These are phyloP conservation scores for Misopates orontium DNA, from an alignment of 257 asterid species.

Conservation along the genomic window DNA sequence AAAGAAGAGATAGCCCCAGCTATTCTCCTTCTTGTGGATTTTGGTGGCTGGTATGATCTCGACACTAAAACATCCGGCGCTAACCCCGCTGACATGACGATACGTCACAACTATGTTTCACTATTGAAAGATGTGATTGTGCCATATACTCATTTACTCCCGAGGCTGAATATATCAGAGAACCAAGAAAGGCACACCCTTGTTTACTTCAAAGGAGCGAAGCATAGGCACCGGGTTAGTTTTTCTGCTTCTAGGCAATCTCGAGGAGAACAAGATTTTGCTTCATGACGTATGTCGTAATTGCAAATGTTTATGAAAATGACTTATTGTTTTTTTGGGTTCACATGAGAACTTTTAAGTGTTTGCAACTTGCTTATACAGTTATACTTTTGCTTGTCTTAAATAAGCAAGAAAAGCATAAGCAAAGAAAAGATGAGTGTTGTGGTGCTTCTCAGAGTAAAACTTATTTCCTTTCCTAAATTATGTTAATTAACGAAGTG, in stretches of 20 bases:
- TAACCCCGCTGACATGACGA: conserved; percentile 49
- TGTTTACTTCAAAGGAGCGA: conserved; percentile 96
- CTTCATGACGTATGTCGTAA: too few species aligned
- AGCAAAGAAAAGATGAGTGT: too few species aligned
- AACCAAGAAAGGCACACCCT: conserved; percentile 60
- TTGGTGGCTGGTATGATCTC: conserved; percentile 88
- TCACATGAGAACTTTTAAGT: too few species aligned
- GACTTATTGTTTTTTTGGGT: too few species aligned
- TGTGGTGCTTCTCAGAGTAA: too few species aligned
- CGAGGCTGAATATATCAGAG: conserved; percentile 57
- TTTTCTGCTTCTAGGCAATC: conserved; percentile 9
- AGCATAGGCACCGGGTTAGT: conserved; percentile 94
- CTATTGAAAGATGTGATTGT: conserved; percentile 86
- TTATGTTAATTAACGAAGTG: too few species aligned
- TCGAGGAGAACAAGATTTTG: background rate
- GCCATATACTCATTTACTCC: conserved; percentile 89
- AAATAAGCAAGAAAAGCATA: too few species aligned
- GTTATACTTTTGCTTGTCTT: too few species aligned
- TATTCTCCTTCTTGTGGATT: conserved; percentile 88
- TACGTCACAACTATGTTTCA: conserved; percentile 90
- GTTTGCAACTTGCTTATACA: too few species aligned
- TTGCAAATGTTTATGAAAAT: too few species aligned
- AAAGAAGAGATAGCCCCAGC: conserved; percentile 86
- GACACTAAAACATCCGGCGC: conserved; percentile 61
- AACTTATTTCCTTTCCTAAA: too few species aligned